Percentiles rank a stretch among this genome's conserved stretches.
Evolutionary conservation across 2,329 filamentous ascomycete genomes (phyloP).

Genomic region (Colletotrichum liaoningense): DNA sequence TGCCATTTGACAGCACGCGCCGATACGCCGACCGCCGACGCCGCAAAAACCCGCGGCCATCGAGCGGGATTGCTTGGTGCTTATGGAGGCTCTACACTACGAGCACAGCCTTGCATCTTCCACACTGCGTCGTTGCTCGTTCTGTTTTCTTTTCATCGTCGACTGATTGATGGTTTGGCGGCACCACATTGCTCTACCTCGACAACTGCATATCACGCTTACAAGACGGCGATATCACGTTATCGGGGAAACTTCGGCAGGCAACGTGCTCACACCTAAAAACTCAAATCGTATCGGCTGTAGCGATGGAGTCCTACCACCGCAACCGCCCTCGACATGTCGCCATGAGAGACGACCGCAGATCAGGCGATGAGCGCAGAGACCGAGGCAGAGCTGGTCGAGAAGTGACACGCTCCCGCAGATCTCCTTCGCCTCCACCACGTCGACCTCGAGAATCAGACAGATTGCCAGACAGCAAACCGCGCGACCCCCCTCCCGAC

Average conservation of each 20-base stretch:
- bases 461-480: conserved; percentile 34
- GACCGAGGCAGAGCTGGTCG: conserved; percentile 53
- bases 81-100: background rate
- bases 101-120: conserved; percentile 1
- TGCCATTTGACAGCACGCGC: background rate
- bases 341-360: conserved; percentile 55
- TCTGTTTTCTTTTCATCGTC: background rate
- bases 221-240: conserved; percentile 24
- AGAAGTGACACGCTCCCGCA: conserved; percentile 46
- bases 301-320: conserved; percentile 32
- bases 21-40: conserved; percentile 6
- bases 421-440: conserved; percentile 47
- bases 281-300: conserved; percentile 36
- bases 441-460: conserved; percentile 42
- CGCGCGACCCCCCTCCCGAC: conserved; percentile 28
- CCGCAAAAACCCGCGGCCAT: background rate
- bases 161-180: background rate
- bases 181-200: conserved; percentile 13
- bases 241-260: conserved; percentile 37
- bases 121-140: background rate
- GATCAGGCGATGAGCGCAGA: conserved; percentile 53
- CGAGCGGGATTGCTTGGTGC: background rate
- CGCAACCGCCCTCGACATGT: conserved; percentile 46
- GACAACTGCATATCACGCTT: conserved; percentile 33
- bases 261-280: conserved; percentile 35